Base-by-base conservation (phyloP, 2,329 filamentous ascomycete species). In the Nigrospora osmanthi region DNA sequence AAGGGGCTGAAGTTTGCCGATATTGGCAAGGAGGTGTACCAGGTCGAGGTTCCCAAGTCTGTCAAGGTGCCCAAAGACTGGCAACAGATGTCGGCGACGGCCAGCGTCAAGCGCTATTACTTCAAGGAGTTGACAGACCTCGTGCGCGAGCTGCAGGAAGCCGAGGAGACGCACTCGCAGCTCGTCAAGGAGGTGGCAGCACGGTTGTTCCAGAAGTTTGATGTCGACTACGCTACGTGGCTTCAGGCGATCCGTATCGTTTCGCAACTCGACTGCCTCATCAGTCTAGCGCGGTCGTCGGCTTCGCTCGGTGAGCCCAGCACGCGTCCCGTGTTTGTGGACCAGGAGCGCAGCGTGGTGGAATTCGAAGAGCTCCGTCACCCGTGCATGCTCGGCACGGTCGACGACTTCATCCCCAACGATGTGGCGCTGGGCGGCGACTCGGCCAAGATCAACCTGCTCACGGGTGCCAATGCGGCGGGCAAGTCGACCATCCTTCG, bases 11-110 rank as follows among this genome's bases (percentile, higher is more conserved):
- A 82, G 58, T 93, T 83, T 55, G 81, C 81, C 28, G 88, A 97
- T 59, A 85, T 94, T 9, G 93, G 93, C 49, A 98, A 98, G 62
- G 93, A 98, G 59, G 88, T 98, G 43, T 97, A 95, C 66, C 91
- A 98, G 65, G 75, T 98, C 11, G 93, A 98, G 62, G 85, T 88
- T 0, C 91, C 93, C 0, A 95, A 93, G 64, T 69, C 71, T 1
- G 71, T 87, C 58, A 95, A 94, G 64, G 81, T 98, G 3, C 93
- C 93, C 0, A 85, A 85, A 52, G 80, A 72, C 55, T 98, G 93
- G 90, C 83, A 89, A 51, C 91, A 97, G 60, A 96, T 97, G 89
- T 97, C 93, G 5, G 86, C 90, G 1, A 97, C 93, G 0, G 80
- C 85, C 50, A 81, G 84, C 46, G 87, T 94, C 58, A 96, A 95